Evolutionary conservation across 106 monocot species (phyloP).

Genomic region (Ottelia alismoides): DNA sequence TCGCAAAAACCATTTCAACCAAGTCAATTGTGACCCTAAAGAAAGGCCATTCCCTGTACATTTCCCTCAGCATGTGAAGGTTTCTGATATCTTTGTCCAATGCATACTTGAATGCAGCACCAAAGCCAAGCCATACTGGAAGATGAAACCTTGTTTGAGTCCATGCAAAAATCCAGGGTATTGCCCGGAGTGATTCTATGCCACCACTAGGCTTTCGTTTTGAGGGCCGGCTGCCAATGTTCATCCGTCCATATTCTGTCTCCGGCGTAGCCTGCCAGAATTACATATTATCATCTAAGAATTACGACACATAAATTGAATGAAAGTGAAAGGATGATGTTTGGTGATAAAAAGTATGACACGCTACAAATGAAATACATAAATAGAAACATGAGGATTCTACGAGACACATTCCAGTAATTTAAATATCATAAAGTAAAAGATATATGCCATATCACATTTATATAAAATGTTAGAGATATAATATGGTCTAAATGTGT

Average conservation of each 20-base stretch:
- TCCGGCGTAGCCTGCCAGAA: constrained; percentile 99
- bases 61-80: constrained; percentile 53
- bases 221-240: constrained; percentile 92
- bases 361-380: too few species aligned
- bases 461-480: too few species aligned
- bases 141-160: constrained; percentile 97
- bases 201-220: constrained; percentile 96
- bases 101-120: constrained; percentile 67
- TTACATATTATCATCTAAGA: too few species aligned
- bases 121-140: constrained; percentile 98
- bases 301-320: too few species aligned
- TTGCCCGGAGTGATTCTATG: constrained; percentile 92
- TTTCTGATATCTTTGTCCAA: constrained; percentile 66
- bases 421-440: too few species aligned
- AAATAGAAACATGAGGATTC: too few species aligned
- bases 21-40: constrained; percentile 95
- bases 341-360: too few species aligned
- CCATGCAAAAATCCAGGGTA: constrained; percentile 99
- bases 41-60: constrained; percentile 99
- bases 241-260: constrained; percentile 96
- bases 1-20: constrained; percentile 98
- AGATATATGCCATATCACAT: too few species aligned
- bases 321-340: too few species aligned
- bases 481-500: too few species aligned
- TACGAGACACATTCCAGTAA: too few species aligned